A percentile compares a stretch with the other conserved stretches of the same genome.
Evolutionary conservation across 306 rosid genomes (phyloP).

Genomic region (Myrica gale): DNA sequence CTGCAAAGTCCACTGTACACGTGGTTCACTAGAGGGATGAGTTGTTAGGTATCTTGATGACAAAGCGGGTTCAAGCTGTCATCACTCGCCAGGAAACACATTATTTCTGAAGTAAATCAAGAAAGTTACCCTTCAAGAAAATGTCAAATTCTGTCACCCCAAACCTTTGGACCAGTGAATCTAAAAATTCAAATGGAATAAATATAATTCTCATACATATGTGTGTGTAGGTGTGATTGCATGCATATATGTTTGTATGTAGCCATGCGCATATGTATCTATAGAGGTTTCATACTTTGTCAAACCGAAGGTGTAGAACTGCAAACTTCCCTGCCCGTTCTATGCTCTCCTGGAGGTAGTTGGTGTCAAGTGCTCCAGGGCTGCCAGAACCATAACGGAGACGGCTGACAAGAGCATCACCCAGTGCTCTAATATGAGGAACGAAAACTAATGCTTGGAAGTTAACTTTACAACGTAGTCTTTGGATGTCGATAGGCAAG

Average conservation of each 20-base stretch:
- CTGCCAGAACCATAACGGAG: conserved; percentile 57
- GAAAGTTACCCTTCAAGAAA: not conserved
- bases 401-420: conserved; percentile 77
- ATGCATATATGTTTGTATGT: not conserved
- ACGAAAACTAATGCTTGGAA: conserved; percentile 85
- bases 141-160: not conserved
- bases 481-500: conserved; percentile 85
- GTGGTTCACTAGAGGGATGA: not conserved
- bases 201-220: not conserved
- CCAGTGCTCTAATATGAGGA: conserved; percentile 79
- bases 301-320: conserved; percentile 89
- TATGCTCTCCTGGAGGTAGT: conserved; percentile 53
- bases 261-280: not conserved
- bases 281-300: conserved; percentile 52
- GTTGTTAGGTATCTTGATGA: not conserved
- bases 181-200: not conserved
- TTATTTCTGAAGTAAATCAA: not conserved
- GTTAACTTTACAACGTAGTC: conserved; percentile 91
- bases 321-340: conserved; percentile 65
- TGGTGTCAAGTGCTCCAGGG: conserved; percentile 36
- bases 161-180: not conserved
- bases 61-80: not conserved
- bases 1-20: not conserved
- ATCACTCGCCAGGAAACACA: not conserved
- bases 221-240: not conserved